Evolutionary conservation across 1,284 basidiomycete species (phyloP), one percentile per base, ranked within the genome.

Genomic region (Mycosarcoma mackinlayi): DNA sequence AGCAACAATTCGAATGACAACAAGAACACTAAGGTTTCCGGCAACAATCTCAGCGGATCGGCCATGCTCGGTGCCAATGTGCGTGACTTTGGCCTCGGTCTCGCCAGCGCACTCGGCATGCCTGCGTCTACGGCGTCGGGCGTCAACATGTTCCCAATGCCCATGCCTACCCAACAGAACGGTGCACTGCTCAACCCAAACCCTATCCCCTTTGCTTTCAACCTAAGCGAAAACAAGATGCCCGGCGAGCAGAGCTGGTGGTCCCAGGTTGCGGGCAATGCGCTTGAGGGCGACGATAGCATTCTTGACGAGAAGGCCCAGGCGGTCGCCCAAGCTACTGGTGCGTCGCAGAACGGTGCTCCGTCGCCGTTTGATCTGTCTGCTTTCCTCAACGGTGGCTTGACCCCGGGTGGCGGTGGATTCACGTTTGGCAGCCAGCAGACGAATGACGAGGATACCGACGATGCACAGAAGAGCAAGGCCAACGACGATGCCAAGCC

Each of bases 201-300:
- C 51, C 77, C 77, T 6, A 79, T 79, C 25, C 77, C 77, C 27
- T 79, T 79, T 35, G 69, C 75, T 9, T 75, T 79, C 75, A 79
- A 77, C 50, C 67, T 79, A 21, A 72, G 66, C 59, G 69, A 75
- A 25, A 62, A 73, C 53, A 66, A 66, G 30, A 42, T 47, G 42
- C 67, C 64, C 4, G 58, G 64, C 14, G 72, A 77, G 35, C 75
- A 75, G 55, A 73, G 67, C 46, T 79, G 77, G 77, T 79, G 77
- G 77, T 65, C 75, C 0, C 63, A 63, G 39, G 72, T 74, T 23
- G 73, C 73, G 2, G 75, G 73, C 35, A 63, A 64, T 38, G 19
- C 57, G 18, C 51, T 77, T 45, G 73, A 73, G 14, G 57, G 60
- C 24, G 75, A 77, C 28, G 66, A 66, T 35, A 59, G 50, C 49